Base-by-base conservation (phyloP, 208 protist species). In the Crithidia sp. region DNA sequence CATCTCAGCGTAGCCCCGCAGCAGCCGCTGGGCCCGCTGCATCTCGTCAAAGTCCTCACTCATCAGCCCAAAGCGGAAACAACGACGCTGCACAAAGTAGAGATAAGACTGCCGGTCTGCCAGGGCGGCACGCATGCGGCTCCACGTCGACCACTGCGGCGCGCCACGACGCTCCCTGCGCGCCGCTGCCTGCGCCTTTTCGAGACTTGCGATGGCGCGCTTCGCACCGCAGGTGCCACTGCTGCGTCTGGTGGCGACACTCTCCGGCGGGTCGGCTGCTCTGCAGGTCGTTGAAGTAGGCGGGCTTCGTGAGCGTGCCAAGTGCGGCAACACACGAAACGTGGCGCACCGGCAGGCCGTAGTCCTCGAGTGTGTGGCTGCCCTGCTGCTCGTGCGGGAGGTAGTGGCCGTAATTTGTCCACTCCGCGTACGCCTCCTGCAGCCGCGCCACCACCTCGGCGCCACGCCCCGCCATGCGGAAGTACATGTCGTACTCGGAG, bases 401-500 rank as follows among this genome's bases (percentile, higher is more conserved):
- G 75, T 87, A 79, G 65, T 81, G 69, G 41, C 64, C 60, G 60
- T 84, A 85, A 49, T 82, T 81, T 17, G 85, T 90, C 84, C 84
- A 93, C 70, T 79, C 75, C 45, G 78, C 50, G 68, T 89, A 89
- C 7, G 88, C 88, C 70, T 89, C 85, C 56, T 84, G 82, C 65
- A 93, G 63, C 14, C 79, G 72, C 13, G 67, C 61, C 36, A 89
- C 69, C 54, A 93, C 81, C 71, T 93, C 88, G 17, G 64, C 64
- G 28, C 81, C 88, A 47, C 88, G 82, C 39, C 83, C 78, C 12
- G 64, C 74, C 28, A 86, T 57, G 55, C 77, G 72, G 62, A 93
- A 80, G 76, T 86, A 90, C 80, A 93, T 86, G 74, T 90, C 88
- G 75, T 89, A 88, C 70, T 90, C 88, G 6, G 70, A 74, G 37